Percentiles rank a stretch among this genome's conserved stretches.
phyloP scores from a whole-genome alignment of 805 yeast species.

The Candida alai region DNA sequence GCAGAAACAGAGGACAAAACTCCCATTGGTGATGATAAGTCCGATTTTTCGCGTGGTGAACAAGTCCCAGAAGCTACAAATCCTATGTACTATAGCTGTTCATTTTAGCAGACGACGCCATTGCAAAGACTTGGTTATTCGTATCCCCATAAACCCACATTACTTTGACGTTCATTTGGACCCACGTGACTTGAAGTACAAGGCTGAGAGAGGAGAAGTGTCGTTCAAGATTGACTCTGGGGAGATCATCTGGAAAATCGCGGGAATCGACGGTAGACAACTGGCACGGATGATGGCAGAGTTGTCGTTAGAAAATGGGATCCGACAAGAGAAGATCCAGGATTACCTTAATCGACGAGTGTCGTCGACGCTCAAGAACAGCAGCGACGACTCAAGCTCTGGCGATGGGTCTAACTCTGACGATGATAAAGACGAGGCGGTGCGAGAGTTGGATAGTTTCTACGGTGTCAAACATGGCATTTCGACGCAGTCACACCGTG shows the following conservation, averaged over 20 bases:
- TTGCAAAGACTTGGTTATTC: conserved; percentile 26
- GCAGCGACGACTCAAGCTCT: conserved; percentile 6
- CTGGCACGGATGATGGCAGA: conserved; percentile 55
- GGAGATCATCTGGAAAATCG: conserved; percentile 69
- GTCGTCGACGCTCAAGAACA: neutral
- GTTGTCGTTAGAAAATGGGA: conserved; percentile 21
- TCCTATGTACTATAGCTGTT: conserved; percentile 32
- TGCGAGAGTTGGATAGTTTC: conserved; percentile 26
- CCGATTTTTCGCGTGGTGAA: conserved; percentile 29
- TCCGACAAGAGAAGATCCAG: conserved; percentile 8
- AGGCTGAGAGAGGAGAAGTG: conserved; percentile 69
- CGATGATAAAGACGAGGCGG: conserved; percentile 24
- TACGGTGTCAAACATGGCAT: conserved; percentile 25
- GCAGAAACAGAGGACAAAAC: conserved; percentile 30
- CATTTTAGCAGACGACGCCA: conserved; percentile 33
- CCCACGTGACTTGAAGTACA: conserved; percentile 50
- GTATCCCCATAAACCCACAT: conserved; percentile 33
- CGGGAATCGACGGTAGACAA: conserved; percentile 59
- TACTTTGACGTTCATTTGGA: conserved; percentile 21
- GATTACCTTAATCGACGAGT: conserved; percentile 1
- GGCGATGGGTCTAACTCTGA: too few species aligned
- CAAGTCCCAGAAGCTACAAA: conserved; percentile 24
- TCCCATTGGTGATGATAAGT: conserved; percentile 43
- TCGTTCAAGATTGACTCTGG: conserved; percentile 67
- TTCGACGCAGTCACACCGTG: neutral